Evolutionary conservation across 1,284 basidiomycete genomes (phyloP).

Genomic region (Chondrostereum purpureum): DNA sequence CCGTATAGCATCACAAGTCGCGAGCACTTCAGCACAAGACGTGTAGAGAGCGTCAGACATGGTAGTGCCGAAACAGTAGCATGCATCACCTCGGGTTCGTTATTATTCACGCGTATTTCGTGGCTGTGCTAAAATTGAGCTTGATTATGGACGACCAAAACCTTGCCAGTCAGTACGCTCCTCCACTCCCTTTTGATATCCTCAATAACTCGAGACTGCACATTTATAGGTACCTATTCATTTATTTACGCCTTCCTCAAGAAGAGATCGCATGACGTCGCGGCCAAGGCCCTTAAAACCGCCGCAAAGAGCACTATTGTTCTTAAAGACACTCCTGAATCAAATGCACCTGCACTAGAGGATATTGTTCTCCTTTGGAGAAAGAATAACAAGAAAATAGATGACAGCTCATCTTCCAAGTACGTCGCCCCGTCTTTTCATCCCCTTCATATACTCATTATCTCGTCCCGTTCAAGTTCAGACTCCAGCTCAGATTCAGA

Average conservation of each 20-base stretch:
- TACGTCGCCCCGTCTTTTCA: slow-evolving; percentile 5
- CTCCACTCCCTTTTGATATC: not conserved
- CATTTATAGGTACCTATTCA: slow-evolving; percentile 57
- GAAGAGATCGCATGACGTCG: slow-evolving; percentile 55
- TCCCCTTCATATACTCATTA: not conserved
- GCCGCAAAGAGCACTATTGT: slow-evolving; percentile 54
- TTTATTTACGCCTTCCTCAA: slow-evolving; percentile 67
- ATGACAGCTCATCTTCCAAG: slow-evolving; percentile 13
- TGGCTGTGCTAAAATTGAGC: not conserved
- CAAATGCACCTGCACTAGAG: slow-evolving; percentile 49
- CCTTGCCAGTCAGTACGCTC: slow-evolving; percentile 7
- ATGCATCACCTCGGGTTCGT: too few relatives aligned
- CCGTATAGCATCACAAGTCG: slow-evolving; percentile 47
- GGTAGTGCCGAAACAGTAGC: not conserved
- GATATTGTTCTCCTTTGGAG: slow-evolving; percentile 61
- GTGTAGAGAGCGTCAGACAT: slow-evolving; percentile 43
- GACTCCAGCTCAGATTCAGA: slow-evolving; percentile 17
- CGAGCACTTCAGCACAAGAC: slow-evolving; percentile 60
- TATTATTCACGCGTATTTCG: not conserved
- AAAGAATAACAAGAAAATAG: slow-evolving; percentile 22
- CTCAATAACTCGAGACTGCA: slow-evolving; percentile 5
- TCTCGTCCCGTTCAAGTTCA: not conserved
- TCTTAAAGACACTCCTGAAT: slow-evolving; percentile 43
- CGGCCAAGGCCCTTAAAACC: slow-evolving; percentile 58
- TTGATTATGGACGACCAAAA: not conserved